phyloP scores from a whole-genome alignment of 1,139 yeast species.

The Trichomonascaceae sp. region DNA sequence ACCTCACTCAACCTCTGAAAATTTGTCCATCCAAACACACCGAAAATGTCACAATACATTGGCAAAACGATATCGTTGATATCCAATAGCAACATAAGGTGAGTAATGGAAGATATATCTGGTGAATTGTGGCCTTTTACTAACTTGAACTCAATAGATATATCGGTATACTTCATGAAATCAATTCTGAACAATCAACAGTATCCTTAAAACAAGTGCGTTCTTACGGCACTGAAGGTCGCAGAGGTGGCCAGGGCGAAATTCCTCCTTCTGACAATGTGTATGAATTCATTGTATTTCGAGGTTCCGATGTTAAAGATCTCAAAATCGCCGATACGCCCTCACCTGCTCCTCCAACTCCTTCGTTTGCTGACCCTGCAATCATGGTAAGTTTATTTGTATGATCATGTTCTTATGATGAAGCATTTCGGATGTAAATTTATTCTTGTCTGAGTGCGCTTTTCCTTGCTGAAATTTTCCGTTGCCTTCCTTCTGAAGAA shows the following conservation, averaged over 20 bases:
- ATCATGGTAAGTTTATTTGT: constrained; percentile 25
- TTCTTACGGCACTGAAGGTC: constrained; percentile 89
- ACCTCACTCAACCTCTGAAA: background rate
- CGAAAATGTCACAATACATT: constrained; percentile 73
- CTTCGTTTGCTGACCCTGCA: constrained; percentile 30
- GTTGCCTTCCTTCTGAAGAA: constrained; percentile 42
- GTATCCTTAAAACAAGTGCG: constrained; percentile 79
- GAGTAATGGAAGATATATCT: constrained; percentile 18
- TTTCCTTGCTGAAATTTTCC: constrained; percentile 33
- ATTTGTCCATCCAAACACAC: constrained; percentile 1
- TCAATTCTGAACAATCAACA: constrained; percentile 87
- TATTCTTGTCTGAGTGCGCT: constrained; percentile 27
- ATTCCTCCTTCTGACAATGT: constrained; percentile 68
- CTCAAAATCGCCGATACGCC: constrained; percentile 73
- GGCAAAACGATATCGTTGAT: constrained; percentile 90
- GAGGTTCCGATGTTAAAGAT: constrained; percentile 91
- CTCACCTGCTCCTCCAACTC: constrained; percentile 26
- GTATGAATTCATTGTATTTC: constrained; percentile 75
- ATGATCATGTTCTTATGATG: constrained; percentile 20
- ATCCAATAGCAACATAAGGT: constrained; percentile 76
- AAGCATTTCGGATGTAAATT: constrained; percentile 31
- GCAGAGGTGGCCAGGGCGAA: constrained; percentile 67
- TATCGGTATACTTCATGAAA: constrained; percentile 79
- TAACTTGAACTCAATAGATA: constrained; percentile 40
- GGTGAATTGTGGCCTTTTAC: background rate